Evolutionary conservation across 768 basidiomycete species (phyloP), one percentile per base, ranked within the genome.

Genomic region (Leccinum variicolor): DNA sequence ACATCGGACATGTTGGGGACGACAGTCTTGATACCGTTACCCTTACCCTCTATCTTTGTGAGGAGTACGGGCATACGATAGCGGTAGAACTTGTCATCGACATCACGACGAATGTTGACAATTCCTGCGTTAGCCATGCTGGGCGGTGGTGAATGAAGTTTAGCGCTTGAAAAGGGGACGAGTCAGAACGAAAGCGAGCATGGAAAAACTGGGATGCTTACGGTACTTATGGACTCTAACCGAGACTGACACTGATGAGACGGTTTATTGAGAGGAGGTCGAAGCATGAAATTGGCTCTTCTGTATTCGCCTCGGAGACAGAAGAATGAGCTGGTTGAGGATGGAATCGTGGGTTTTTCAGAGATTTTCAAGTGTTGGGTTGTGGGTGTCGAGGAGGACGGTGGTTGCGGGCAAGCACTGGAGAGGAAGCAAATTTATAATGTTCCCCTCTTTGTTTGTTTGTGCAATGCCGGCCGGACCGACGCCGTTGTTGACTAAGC

Each of bases 11-110:
- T 98, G 77, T 99, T 99, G 19, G 95, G 95, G 54, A 98, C 77
- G 69, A 99, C 95, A 48, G 97, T 99, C 80, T 99, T 99, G 77
- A 99, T 98, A 67, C 97, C 97, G 73, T 99, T 99, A 59, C 97
- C 97, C 75, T 94, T 95, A 67, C 97, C 97, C 77, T 99, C 97
- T 34, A 98, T 94, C 80, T 98, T 98, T 62, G 90, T 96, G 62
- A 84, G 82, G 61, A 99, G 84, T 58, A 94, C 72, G 55, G 97
- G 97, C 97, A 99, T 99, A 63, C 93, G 90, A 82, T 94, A 94
- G 65, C 92, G 92, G 74, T 95, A 95, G 73, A 94, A 95, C 75
- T 92, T 92, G 81, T 96, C 92, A 77, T 94, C 91, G 79, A 95
- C 92, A 78, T 95, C 93, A 67, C 93, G 90, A 76, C 93, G 90